Evolutionary conservation across 108 stramenopile species (phyloP).

Genomic region (Pseudonitzschia pungens): DNA sequence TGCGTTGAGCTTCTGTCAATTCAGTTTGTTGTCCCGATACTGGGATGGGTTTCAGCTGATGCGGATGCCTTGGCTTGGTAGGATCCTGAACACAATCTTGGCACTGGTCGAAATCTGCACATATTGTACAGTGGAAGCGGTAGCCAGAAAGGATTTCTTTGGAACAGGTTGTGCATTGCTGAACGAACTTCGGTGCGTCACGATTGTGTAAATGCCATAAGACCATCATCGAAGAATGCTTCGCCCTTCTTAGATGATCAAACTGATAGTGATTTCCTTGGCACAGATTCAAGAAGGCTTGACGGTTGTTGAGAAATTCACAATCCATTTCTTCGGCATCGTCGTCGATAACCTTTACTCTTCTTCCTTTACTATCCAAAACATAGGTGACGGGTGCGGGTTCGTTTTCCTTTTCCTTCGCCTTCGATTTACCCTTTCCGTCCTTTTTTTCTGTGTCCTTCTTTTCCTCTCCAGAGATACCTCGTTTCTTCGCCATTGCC

Average conservation of each 20-base stretch:
- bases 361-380: conserved; percentile 80
- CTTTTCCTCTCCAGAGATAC: conserved; percentile 38
- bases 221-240: conserved; percentile 99
- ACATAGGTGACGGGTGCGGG: conserved; percentile 40
- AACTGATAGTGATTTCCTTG: conserved; percentile 99
- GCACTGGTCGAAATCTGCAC: conserved; percentile 94
- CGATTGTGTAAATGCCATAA: conserved; percentile 97
- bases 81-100: conserved; percentile 83
- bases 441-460: conserved; percentile 20
- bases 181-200: conserved; percentile 95
- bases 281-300: conserved; percentile 85
- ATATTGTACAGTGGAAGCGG: conserved; percentile 87
- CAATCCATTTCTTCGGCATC: conserved; percentile 88
- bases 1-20: conserved; percentile 89
- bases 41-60: conserved; percentile 82
- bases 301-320: conserved; percentile 88
- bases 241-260: conserved; percentile 94
- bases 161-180: conserved; percentile 86
- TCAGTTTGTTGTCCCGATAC: conserved; percentile 78
- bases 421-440: conserved; percentile 36
- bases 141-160: conserved; percentile 82
- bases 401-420: conserved; percentile 33
- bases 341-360: conserved; percentile 84
- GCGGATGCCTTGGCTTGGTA: conserved; percentile 75
- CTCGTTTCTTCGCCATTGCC: conserved; percentile 76